Evolutionary conservation across 169 alveolate genomes (phyloP), one percentile per base, ranked within the genome.

Genomic region (Eimeria praecox): DNA sequence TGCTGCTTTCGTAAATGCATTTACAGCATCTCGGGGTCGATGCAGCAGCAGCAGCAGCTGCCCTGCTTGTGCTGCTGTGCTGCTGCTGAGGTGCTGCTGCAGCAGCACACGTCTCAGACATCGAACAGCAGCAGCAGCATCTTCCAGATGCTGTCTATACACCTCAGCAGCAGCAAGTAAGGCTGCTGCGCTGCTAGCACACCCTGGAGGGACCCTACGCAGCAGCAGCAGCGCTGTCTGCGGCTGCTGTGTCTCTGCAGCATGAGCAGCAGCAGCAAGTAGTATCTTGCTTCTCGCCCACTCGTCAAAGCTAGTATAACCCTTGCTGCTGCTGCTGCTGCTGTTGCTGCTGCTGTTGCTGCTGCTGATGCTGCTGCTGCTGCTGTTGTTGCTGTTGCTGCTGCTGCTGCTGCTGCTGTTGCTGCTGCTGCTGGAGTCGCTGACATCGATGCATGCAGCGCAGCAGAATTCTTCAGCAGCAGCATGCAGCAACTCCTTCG

Each of bases 31-130:
- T 42, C 62, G 16, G 0, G 89, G 89, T 10, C 52, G 62, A 38
- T 78, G 89, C 89, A 78, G 89, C 62, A 18, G 4, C 89, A 78
- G 62, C 66, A 78, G 89, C 89, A 78, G 89, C 38, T 78, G 42
- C 16, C 89, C 89, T 42, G 89, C 89, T 42, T 27, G 18, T n/a
- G 52, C 38, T 40, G 89, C 89, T 0, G 64, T 24, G 40, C 64
- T 40, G 40, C 89, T 52, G 35, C 64, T 40, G 66, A 78, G 89
- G 20, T 78, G 89, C 30, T 12, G 89, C 64, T 78, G 89, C 38
- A 18, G 62, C 38, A 78, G 38, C 27, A 10, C 62, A 5, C 89
- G 89, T 1, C 89, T 22, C 89, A 78, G 64, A 9, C 64, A 42
- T 33, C 89, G 89, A n/a, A 78, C 89, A 33, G 89, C 89, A 44